Evolutionary conservation across 768 basidiomycete genomes (phyloP).

Genomic region (Termitomyces sp.): DNA sequence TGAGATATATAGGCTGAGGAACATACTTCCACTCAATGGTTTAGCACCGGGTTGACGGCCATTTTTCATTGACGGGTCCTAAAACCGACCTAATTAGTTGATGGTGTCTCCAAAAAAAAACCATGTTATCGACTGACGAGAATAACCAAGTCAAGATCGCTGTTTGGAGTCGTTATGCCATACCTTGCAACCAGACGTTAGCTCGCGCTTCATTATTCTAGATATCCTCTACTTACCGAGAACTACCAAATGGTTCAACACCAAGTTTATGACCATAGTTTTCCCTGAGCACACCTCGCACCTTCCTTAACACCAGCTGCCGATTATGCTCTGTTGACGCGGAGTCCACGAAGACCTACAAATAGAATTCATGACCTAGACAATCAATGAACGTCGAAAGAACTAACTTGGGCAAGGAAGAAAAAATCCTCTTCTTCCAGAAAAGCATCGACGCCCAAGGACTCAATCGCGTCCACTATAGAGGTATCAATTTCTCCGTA

Average conservation of each 20-base stretch:
- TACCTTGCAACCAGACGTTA: slow-evolving; percentile 23
- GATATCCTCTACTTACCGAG: slow-evolving; percentile 16
- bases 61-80: slow-evolving; percentile 20
- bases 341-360: background rate
- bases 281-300: slow-evolving; percentile 21
- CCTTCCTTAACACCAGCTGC: background rate
- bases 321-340: background rate
- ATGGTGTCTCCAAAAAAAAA: background rate
- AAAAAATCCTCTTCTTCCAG: background rate
- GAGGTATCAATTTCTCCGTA: background rate
- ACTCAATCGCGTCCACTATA: background rate
- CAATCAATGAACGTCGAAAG: background rate
- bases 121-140: slow-evolving; percentile 30
- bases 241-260: slow-evolving; percentile 44
- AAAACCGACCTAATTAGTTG: background rate
- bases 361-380: background rate
- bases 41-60: slow-evolving; percentile 12
- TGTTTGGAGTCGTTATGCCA: slow-evolving; percentile 31
- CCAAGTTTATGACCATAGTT: slow-evolving; percentile 27
- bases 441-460: background rate
- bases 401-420: background rate
- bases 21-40: background rate
- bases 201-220: background rate
- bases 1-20: background rate
- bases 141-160: slow-evolving; percentile 51